Evolutionary conservation across 2,329 filamentous ascomycete species (phyloP).

Genomic region (Fusarium redolens): DNA sequence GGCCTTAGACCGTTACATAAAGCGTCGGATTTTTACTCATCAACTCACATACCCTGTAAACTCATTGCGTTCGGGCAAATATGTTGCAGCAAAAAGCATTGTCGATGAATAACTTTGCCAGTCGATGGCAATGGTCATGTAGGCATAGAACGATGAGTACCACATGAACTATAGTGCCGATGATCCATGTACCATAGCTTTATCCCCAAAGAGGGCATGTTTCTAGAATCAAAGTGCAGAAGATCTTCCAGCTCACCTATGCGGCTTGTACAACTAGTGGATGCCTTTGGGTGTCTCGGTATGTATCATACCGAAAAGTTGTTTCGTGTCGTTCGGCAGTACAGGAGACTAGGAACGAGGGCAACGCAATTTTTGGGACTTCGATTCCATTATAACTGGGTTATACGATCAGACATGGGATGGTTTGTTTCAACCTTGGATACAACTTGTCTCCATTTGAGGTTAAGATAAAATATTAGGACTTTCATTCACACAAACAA

Average conservation of each 20-base stretch:
- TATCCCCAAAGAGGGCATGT: not conserved
- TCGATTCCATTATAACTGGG: not conserved
- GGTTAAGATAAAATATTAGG: no score
- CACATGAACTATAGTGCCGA: not conserved
- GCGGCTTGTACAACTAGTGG: no score
- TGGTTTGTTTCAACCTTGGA: no score
- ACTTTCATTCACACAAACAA: not conserved
- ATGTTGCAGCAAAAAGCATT: not conserved
- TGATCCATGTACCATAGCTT: not conserved
- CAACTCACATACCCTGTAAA: not conserved
- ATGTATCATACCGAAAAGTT: not conserved
- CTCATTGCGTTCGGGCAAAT: not conserved
- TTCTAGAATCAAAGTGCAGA: not conserved
- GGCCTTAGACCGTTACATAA: no score
- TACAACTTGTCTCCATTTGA: no score
- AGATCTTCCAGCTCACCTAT: not conserved
- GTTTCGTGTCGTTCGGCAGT: not conserved
- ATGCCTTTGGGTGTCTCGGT: not conserved
- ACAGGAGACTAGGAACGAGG: not conserved
- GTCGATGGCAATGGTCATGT: not conserved
- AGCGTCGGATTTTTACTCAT: not conserved
- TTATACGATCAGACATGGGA: no score
- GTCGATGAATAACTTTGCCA: not conserved
- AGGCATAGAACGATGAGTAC: not conserved
- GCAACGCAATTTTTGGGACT: not conserved